Evolutionary conservation across 2,329 filamentous ascomycete genomes (phyloP).

Genomic region (Microdochium paspali): DNA sequence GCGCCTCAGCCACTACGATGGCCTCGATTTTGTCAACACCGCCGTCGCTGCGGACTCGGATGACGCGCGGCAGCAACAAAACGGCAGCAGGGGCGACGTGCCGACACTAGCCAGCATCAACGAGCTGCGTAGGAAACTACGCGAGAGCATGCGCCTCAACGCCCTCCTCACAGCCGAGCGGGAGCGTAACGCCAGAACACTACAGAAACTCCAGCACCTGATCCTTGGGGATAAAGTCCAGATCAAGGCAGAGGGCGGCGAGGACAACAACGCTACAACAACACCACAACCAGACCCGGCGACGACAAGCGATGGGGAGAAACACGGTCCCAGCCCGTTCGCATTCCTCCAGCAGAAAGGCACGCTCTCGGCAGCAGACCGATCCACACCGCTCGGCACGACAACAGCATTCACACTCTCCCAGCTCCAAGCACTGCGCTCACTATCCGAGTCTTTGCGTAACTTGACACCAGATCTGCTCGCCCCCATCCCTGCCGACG

Average conservation of each 20-base stretch:
- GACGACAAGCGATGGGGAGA: background rate
- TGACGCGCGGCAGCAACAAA: conserved; percentile 6
- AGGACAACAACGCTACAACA: conserved; percentile 3
- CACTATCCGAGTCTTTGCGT: conserved; percentile 50
- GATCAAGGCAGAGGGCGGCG: conserved; percentile 14
- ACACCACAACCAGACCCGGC: background rate
- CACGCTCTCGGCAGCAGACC: conserved; percentile 36
- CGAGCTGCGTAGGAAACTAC: conserved; percentile 61
- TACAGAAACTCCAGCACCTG: conserved; percentile 21
- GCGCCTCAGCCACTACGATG: conserved; percentile 76
- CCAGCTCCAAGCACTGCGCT: conserved; percentile 71
- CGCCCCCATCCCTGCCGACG: conserved; percentile 1
- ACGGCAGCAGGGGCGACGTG: conserved; percentile 20
- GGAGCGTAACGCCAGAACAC: conserved; percentile 30
- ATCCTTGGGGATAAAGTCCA: conserved; percentile 9
- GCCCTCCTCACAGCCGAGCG: conserved; percentile 46
- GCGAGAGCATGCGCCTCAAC: conserved; percentile 40
- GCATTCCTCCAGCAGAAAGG: conserved; percentile 49
- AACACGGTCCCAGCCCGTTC: conserved; percentile 25
- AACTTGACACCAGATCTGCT: conserved; percentile 56
- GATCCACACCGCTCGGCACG: conserved; percentile 51
- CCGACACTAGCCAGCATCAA: conserved; percentile 61
- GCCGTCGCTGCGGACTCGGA: conserved; percentile 5
- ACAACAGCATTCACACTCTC: conserved; percentile 71
- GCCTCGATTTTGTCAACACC: conserved; percentile 35